Base-by-base conservation (phyloP, 2,329 filamentous ascomycete genomes). In the Pseudocercospora fijiensis region DNA sequence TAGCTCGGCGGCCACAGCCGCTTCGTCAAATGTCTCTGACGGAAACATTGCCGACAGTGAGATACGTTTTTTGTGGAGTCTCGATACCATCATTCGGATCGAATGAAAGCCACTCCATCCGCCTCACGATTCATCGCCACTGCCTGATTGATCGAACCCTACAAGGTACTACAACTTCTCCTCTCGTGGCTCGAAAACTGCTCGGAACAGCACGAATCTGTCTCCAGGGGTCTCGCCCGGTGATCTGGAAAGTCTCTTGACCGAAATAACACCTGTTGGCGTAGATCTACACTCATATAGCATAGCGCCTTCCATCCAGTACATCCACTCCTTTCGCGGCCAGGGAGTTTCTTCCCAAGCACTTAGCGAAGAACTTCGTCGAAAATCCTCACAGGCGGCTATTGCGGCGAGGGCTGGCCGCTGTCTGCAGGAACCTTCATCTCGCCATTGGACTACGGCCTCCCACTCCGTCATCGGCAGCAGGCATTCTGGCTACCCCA, bases 401-500 rank as follows among this genome's bases (percentile, higher is more conserved):
- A 55, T 61, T 61, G 59, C 59, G 59, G 59, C 49, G 27, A 37
- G 47, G 59, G 22, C 16, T 41, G 53, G 27, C 53, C 53, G 41
- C 43, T 41, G 28, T 16, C 55, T 57, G 55, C 55, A 57, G 55
- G 55, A 57, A 57, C 55, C 49, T 30, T 53, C 49, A 53, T 24
- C 49, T n/a, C 8, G 49, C 49, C 49, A 53, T 53, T 53, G 49
- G 49, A 53, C 26, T 33, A 30, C 43, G 57, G 10, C 27, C 43
- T 60, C 57, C n/a, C 57, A 52, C 52, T 60, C 28, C 43, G 57
- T 24, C 43, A 60, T 37, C 41, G 47, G 57, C 57, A 51, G 43
- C 57, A 52, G 43, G 43, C 62, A 64, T 28, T 47, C 65, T 64
- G 65, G 64, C 65, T 51, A 57, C 65, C 65, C 65, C 65, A 62